phyloP scores from a whole-genome alignment of 2,329 filamentous ascomycete genomes.

The Sporothrix humicola region DNA sequence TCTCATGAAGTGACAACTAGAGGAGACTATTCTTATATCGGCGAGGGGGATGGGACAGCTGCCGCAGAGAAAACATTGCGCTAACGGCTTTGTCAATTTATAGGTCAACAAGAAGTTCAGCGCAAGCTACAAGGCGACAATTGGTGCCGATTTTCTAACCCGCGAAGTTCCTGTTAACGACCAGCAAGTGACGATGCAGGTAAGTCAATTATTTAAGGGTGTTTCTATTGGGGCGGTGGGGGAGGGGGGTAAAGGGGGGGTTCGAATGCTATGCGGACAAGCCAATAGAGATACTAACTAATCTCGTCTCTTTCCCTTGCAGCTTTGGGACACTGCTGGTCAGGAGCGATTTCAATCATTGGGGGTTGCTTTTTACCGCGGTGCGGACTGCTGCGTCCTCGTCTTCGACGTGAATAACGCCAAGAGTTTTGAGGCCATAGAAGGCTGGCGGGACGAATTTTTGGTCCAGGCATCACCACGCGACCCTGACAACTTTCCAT shows the following conservation, averaged over 20 bases:
- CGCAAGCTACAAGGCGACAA: slow-evolving; percentile 99
- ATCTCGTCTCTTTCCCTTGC: slow-evolving; percentile 16
- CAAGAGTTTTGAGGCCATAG: slow-evolving; percentile 97
- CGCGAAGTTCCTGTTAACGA: slow-evolving; percentile 98
- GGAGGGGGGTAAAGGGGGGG: no score
- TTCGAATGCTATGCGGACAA: no score
- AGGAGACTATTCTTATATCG: no score
- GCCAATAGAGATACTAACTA: not conserved
- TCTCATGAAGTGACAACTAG: no score
- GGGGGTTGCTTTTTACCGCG: slow-evolving; percentile 95
- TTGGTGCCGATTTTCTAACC: slow-evolving; percentile 97
- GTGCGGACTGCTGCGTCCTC: slow-evolving; percentile 95
- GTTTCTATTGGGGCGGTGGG: no score
- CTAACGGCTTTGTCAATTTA: slow-evolving; percentile 14
- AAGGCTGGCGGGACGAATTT: slow-evolving; percentile 98
- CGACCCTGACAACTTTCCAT: slow-evolving; percentile 96
- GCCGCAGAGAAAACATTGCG: not conserved
- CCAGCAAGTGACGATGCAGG: slow-evolving; percentile 94
- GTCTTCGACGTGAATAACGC: slow-evolving; percentile 99
- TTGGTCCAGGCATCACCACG: slow-evolving; percentile 95
- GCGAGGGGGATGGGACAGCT: not conserved
- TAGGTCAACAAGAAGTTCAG: slow-evolving; percentile 99
- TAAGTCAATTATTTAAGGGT: slow-evolving; percentile 33
- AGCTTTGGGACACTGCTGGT: slow-evolving; percentile 98
- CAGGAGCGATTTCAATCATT: slow-evolving; percentile 98